phyloP scores from a whole-genome alignment of 2,329 filamentous ascomycete species.

The Colletotrichum melonis region DNA sequence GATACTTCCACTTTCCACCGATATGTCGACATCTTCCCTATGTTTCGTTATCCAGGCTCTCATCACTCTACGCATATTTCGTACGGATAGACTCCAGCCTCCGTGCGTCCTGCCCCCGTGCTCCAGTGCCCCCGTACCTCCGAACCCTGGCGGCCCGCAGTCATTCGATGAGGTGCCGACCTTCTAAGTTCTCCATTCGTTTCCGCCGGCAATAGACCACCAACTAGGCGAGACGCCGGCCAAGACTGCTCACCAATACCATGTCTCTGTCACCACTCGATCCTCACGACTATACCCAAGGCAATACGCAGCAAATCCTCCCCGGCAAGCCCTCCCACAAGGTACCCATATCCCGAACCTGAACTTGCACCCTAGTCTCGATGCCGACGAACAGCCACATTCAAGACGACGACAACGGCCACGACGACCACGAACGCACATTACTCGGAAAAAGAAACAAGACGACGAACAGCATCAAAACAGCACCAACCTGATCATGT shows the following conservation, averaged over 20 bases:
- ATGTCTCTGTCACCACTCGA: neutral
- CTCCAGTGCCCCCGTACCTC: neutral
- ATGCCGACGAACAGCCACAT: neutral
- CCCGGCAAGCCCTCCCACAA: neutral
- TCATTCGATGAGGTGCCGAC: constrained; percentile 5
- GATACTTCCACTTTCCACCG: neutral
- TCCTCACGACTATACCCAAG: neutral
- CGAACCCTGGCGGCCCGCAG: constrained; percentile 5
- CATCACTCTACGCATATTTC: too few species aligned
- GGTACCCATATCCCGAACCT: neutral
- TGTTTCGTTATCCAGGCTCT: neutral
- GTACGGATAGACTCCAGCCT: too few species aligned
- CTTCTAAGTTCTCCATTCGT: neutral
- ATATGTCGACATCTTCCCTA: neutral
- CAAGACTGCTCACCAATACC: neutral
- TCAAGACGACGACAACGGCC: neutral
- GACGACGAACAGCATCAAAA: neutral
- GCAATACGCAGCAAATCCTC: neutral
- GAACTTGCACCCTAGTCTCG: neutral
- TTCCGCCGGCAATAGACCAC: neutral
- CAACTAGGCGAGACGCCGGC: neutral
- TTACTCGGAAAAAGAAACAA: neutral
- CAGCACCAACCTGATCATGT: neutral
- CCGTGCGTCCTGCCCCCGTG: too few species aligned
- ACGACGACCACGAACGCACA: neutral